Base-by-base conservation (phyloP, 202 grass and related monocot genomes). In the Saccharum hybrid region DNA sequence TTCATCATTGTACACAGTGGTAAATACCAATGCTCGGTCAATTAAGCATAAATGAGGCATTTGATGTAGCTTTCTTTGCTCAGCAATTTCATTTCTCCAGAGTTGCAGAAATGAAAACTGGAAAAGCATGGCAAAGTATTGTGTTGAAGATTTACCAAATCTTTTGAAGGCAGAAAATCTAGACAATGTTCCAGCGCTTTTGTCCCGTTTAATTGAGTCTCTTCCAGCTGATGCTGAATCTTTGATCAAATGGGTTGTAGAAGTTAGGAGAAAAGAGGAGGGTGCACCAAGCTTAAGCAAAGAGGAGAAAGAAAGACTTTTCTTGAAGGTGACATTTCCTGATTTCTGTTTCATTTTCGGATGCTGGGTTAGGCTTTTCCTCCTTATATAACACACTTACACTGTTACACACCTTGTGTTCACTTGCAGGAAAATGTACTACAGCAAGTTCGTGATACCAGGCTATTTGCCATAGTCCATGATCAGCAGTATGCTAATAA, bases 231-330 rank as follows among this genome's bases (percentile, higher is more conserved):
- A 85, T 86, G 91, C 91, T 86, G 93, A 86, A 86, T 79, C 88
- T 94, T 90, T 99, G 54, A 87, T 96, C 84, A 96, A 99, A 87
- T 96, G 91, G 86, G 78, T 98, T 49, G 81, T 89, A 68, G 96
- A 98, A 92, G 89, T 96, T 66, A 89, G 96, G 86, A 96, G 93
- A 71, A 78, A 84, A 94, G 93, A 98, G 87, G 95, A 98, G 62
- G 91, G 82, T 56, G 82, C 18, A 18, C 88, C 73, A n/a, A 84
- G 59, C 69, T 84, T 94, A 88, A 93, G 69, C 77, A 76, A 83
- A 49, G 94, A 94, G 81, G 94, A 97, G 84, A 90, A 88, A 71
- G 88, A 89, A 73, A 94, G 90, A 48, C 84, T 91, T 81, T 79
- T 61, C 43, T 45, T 85, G 40, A 98, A 98, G 95, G 95, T 98